Evolutionary conservation across 2,329 filamentous ascomycete genomes (phyloP).

Genomic region (Trichoderma breve): DNA sequence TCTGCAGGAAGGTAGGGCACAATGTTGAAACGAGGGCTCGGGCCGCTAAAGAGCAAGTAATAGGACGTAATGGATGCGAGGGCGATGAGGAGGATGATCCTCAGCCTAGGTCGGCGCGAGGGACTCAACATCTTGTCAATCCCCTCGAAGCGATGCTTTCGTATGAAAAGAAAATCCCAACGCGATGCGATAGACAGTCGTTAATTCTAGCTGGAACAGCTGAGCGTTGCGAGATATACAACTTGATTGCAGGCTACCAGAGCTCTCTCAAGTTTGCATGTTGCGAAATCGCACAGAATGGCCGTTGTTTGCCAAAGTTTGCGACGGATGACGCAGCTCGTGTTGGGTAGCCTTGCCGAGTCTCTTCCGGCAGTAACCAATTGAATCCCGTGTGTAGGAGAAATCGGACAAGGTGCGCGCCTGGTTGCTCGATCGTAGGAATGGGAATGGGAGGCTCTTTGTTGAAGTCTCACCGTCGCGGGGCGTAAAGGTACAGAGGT

Average conservation of each 20-base stretch:
- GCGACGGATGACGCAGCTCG: slow-evolving; percentile 23
- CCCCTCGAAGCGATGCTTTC: slow-evolving; percentile 8
- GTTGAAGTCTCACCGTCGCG: slow-evolving; percentile 33
- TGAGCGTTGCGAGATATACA: neutral
- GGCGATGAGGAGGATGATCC: slow-evolving; percentile 41
- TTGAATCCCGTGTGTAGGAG: neutral
- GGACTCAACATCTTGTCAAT: slow-evolving; percentile 37
- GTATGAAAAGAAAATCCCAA: neutral
- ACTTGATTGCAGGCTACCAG: slow-evolving; percentile 8
- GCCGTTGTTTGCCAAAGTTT: slow-evolving; percentile 27
- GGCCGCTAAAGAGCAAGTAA: slow-evolving; percentile 42
- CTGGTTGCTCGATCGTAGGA: neutral
- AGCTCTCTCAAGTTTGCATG: slow-evolving; percentile 19
- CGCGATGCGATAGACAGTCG: neutral
- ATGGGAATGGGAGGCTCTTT: slow-evolving; percentile 21
- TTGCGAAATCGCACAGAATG: neutral
- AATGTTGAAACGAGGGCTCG: slow-evolving; percentile 34
- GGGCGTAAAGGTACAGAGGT: neutral
- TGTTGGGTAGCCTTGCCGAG: neutral
- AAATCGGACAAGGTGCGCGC: neutral
- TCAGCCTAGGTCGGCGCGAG: slow-evolving; percentile 39
- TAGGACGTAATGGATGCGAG: slow-evolving; percentile 43
- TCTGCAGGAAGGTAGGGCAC: slow-evolving; percentile 33
- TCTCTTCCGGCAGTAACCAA: neutral
- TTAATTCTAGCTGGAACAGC: neutral